Evolutionary conservation across 192 early-diverging fungal genomes (phyloP).

Genomic region (Coemansia sp.): DNA sequence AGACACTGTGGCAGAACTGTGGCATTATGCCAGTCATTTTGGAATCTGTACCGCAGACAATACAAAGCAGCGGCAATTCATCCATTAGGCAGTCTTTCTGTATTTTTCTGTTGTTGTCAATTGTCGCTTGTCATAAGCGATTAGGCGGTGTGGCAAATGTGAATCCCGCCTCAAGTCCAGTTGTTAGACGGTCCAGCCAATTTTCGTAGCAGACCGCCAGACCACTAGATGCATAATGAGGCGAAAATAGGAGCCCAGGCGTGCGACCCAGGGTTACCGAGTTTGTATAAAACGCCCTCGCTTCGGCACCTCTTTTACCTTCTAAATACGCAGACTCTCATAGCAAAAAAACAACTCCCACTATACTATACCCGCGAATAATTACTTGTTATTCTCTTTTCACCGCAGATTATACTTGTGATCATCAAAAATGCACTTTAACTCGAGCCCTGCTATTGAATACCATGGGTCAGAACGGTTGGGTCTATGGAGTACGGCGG

Average conservation of each 20-base stretch:
- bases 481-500: background rate
- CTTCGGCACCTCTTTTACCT: background rate
- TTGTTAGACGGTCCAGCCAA: constrained; percentile 5
- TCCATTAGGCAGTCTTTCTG: background rate
- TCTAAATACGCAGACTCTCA: background rate
- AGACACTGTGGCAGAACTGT: constrained; percentile 1
- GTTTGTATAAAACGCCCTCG: constrained; percentile 3
- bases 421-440: background rate
- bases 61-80: background rate
- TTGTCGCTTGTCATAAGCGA: background rate
- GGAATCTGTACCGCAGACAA: background rate
- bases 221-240: constrained; percentile 2
- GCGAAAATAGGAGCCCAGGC: background rate
- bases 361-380: background rate
- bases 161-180: background rate
- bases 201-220: background rate
- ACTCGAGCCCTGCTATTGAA: constrained; percentile 1
- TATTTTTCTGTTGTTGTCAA: background rate
- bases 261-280: constrained; percentile 2
- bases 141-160: constrained; percentile 8
- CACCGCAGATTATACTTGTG: background rate
- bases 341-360: background rate
- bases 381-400: too few species aligned
- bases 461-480: background rate
- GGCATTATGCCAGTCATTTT: background rate